Evolutionary conservation across 495 filamentous ascomycete species (phyloP).

Genomic region (Hypoxylon fuscum): DNA sequence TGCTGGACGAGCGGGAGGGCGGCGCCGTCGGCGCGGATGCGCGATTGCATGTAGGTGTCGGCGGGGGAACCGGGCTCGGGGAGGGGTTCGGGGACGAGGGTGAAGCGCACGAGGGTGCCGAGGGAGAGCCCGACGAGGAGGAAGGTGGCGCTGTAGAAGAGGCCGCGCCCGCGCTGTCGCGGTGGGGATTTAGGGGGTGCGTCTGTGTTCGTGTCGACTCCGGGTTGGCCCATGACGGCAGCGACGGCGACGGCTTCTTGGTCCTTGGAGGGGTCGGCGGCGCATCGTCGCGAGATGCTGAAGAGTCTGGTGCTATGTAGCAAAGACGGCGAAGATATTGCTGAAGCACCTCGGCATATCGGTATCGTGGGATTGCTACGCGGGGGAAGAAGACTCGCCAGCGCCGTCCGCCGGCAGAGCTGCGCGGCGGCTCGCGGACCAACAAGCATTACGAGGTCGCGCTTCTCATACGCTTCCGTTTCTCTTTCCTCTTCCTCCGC

Average conservation of each 20-base stretch:
- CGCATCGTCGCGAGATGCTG: conserved; percentile 17
- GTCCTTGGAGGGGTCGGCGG: conserved; percentile 16
- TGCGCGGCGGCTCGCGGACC: conserved; percentile 14
- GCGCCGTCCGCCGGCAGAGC: conserved; percentile 15
- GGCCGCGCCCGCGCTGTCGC: conserved; percentile 14
- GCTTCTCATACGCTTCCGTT: conserved; percentile 6
- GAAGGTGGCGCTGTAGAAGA: conserved; percentile 46
- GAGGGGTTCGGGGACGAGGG: conserved; percentile 50
- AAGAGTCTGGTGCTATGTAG: conserved; percentile 17
- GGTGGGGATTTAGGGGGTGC: conserved; percentile 2
- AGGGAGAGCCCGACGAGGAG: conserved; percentile 48
- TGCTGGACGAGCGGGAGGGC: conserved; percentile 62
- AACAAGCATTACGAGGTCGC: conserved; percentile 16
- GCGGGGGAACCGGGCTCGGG: conserved; percentile 42
- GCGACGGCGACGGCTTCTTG: conserved; percentile 10
- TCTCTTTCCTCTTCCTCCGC: not conserved
- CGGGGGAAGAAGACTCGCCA: not conserved
- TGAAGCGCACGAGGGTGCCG: conserved; percentile 44
- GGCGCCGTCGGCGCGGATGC: conserved; percentile 46
- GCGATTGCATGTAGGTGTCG: conserved; percentile 21
- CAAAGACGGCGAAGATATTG: not conserved
- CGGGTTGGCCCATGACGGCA: no score
- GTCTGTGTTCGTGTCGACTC: not conserved
- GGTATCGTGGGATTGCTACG: conserved; percentile 13
- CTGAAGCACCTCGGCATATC: not conserved